Conservation (phyloP, 768 basidiomycete genomes). For the Mycena alexandri region DNA sequence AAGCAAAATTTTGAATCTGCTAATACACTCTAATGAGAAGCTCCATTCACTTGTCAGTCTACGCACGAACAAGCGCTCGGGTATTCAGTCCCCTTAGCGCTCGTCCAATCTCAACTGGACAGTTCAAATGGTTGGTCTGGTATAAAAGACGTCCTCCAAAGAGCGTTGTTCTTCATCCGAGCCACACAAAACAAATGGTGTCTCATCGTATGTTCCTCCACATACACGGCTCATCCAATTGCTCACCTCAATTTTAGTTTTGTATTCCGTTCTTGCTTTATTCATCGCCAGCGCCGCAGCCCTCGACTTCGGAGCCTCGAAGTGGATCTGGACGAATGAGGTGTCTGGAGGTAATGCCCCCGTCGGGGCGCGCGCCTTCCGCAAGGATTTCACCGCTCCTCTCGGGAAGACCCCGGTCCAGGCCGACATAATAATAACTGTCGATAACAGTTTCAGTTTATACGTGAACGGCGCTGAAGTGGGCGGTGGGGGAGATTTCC, state of each 20-base stretch:
- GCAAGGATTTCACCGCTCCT: constrained; percentile 44
- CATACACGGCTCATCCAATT: no score
- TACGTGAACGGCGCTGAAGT: constrained; percentile 48
- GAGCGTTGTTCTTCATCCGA: no score
- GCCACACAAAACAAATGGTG: constrained; percentile 5
- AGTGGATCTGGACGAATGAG: constrained; percentile 51
- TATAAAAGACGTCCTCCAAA: no score
- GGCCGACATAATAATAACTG: constrained; percentile 47
- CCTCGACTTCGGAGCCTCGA: constrained; percentile 24
- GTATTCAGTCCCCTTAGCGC: no score
- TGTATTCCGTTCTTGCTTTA: constrained; percentile 26
- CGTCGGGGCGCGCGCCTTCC: constrained; percentile 45
- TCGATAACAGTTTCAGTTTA: constrained; percentile 48
- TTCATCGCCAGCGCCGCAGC: constrained; percentile 24
- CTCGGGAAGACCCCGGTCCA: constrained; percentile 44
- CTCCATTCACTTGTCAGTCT: no score
- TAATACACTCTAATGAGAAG: no score
- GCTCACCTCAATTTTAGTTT: constrained; percentile 4
- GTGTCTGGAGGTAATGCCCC: constrained; percentile 36
- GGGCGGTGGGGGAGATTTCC: constrained; percentile 40
- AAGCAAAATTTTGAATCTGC: no score
- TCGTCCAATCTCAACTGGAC: no score
- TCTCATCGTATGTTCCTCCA: constrained; percentile 20
- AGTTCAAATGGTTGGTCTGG: no score
- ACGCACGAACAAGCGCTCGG: no score